These are phyloP conservation scores for Vanrija pseudolonga DNA, from an alignment of 1,284 basidiomycete species.

Conservation along the genomic window DNA sequence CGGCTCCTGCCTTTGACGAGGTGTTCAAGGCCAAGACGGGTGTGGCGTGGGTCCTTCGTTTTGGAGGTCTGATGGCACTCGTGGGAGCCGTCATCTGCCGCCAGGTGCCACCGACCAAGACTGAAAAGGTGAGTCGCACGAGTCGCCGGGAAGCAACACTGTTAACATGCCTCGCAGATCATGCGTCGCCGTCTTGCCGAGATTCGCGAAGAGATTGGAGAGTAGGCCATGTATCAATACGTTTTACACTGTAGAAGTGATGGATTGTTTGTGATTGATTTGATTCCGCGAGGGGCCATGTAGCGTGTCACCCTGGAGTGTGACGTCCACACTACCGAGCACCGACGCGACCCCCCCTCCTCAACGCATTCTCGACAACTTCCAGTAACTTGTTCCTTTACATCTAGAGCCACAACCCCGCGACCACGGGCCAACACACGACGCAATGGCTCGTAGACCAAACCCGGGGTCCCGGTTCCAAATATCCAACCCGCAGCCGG, in stretches of 20 bases:
- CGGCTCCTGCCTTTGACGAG: constrained; percentile 48
- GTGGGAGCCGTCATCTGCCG: constrained; percentile 70
- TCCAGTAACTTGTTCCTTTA: too few species aligned
- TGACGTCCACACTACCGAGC: too few species aligned
- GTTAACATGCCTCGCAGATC: constrained; percentile 49
- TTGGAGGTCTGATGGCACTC: constrained; percentile 80
- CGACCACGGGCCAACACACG: too few species aligned
- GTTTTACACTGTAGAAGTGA: too few species aligned
- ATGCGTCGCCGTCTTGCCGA: constrained; percentile 75
- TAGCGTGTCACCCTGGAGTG: too few species aligned
- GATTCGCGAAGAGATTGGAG: constrained; percentile 58
- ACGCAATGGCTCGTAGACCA: too few species aligned
- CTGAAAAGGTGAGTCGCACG: constrained; percentile 59
- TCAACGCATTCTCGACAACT: too few species aligned
- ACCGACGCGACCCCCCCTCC: too few species aligned
- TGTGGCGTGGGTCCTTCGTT: constrained; percentile 88
- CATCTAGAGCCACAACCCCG: too few species aligned
- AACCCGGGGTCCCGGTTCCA: constrained; percentile 27
- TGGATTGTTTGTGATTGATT: too few species aligned
- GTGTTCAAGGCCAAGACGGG: constrained; percentile 72
- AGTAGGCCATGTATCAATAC: constrained; percentile 6
- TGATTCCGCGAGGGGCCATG: too few species aligned
- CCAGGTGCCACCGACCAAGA: constrained; percentile 76
- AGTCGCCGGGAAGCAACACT: too few species aligned
- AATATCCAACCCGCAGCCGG: constrained; percentile 30